Evolutionary conservation across 192 early-diverging fungal species (phyloP).

Genomic region (Backusella psychrophila): DNA sequence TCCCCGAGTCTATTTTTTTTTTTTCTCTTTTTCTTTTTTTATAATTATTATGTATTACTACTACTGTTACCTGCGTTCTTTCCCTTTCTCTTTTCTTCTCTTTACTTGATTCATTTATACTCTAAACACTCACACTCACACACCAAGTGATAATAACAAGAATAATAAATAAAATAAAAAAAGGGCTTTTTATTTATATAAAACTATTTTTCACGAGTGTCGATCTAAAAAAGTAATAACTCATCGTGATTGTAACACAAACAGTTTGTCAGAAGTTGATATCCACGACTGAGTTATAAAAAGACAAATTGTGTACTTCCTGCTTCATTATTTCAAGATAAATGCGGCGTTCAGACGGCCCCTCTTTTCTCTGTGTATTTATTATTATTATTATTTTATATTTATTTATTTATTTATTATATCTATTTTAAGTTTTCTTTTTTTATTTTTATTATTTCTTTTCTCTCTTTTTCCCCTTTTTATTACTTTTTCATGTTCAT

Average conservation of each 20-base stretch:
- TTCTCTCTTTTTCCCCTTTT: not conserved
- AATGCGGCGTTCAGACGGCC: constrained; percentile 1
- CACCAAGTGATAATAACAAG: not conserved
- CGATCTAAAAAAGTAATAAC: not conserved
- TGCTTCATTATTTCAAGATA: constrained; percentile 1
- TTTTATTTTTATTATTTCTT: not conserved
- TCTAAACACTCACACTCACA: too few species aligned
- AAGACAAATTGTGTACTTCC: constrained; percentile 6
- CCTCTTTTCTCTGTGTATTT: not conserved
- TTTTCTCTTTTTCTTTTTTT: too few species aligned
- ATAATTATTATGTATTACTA: too few species aligned
- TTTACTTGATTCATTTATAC: too few species aligned
- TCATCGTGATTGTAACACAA: not conserved
- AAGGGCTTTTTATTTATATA: not conserved
- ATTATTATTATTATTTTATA: constrained; percentile 4
- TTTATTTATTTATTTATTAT: constrained; percentile 3
- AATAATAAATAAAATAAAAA: not conserved
- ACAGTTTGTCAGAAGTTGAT: not conserved
- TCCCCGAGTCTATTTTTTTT: not conserved
- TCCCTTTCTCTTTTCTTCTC: too few species aligned
- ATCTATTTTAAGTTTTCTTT: constrained; percentile 1
- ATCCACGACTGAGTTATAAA: constrained; percentile 1
- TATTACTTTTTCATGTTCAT: constrained; percentile 8
- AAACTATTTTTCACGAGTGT: not conserved
- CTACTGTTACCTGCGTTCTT: too few species aligned